These are phyloP conservation scores for Gnomoniopsis sp. DNA, from an alignment of 2,329 filamentous ascomycete species.

Conservation along the genomic window DNA sequence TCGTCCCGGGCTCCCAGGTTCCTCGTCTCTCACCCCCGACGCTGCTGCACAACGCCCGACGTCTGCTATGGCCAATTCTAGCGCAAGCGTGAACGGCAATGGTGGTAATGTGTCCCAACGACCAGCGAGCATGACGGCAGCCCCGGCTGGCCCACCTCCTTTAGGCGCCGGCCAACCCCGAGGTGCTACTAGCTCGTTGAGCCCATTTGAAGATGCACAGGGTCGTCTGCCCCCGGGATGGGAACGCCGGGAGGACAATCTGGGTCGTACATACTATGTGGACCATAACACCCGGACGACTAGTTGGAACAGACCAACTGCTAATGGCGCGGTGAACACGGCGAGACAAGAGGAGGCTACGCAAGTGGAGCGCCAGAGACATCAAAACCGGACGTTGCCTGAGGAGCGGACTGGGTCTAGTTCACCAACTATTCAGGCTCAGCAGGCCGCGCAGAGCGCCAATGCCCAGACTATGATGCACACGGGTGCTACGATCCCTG, in stretches of 20 bases:
- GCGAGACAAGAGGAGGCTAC: slow-evolving; percentile 85
- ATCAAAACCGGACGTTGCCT: slow-evolving; percentile 92
- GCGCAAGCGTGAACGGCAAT: slow-evolving; percentile 40
- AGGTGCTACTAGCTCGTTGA: slow-evolving; percentile 57
- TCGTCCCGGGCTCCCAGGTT: slow-evolving; percentile 39
- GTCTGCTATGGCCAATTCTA: slow-evolving; percentile 50
- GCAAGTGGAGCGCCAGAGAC: slow-evolving; percentile 85
- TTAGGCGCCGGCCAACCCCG: slow-evolving; percentile 37
- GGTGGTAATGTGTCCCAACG: slow-evolving; percentile 41
- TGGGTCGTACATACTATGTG: slow-evolving; percentile 95
- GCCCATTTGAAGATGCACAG: slow-evolving; percentile 94
- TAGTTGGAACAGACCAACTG: slow-evolving; percentile 89
- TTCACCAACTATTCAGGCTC: slow-evolving; percentile 72
- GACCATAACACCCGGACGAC: slow-evolving; percentile 97
- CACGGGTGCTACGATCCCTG: slow-evolving; percentile 89
- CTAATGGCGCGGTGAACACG: slow-evolving; percentile 71
- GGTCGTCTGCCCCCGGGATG: slow-evolving; percentile 88
- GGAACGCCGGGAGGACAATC: slow-evolving; percentile 92
- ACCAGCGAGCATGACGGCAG: slow-evolving; percentile 43
- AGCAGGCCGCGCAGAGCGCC: slow-evolving; percentile 38
- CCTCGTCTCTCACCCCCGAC: slow-evolving; percentile 42
- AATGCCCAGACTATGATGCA: slow-evolving; percentile 84
- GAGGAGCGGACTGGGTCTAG: slow-evolving; percentile 93
- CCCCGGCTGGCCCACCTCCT: slow-evolving; percentile 27
- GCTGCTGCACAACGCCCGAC: slow-evolving; percentile 46